Base-by-base conservation (phyloP, 2,329 filamentous ascomycete species). In the Paecilomyces dactylethromorphus region DNA sequence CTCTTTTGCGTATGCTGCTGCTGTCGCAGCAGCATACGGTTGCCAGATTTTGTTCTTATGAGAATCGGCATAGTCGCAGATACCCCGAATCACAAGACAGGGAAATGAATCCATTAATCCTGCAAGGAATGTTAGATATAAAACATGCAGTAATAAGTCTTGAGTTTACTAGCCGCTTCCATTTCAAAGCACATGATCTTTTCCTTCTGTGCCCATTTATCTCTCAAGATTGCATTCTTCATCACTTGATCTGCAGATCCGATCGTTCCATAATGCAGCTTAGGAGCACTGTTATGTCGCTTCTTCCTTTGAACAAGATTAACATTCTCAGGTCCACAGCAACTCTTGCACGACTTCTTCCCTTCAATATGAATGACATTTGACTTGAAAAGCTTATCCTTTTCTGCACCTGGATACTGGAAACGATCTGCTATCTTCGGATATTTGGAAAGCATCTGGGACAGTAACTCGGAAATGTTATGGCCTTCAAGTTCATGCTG, bases 241-340 rank as follows among this genome's bases (percentile, higher is more conserved):
- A 66, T 62, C 6, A 67, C 11, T 31, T 52, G 35, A 52, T 66
- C 62, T 7, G 45, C 65, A 4, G 65, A 65, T 12, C 59, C 63
- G 54, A 66, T 63, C 3, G 56, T 15, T 3, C 65, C 65, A 57
- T 65, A 65, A 55, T 65, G 64, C 8, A 66, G 24, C 24, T 26
- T 5, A 26, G 24, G 24, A 26, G 24, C 24, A 26, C 24, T 26
- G 5, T 26, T 3, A 26, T 3, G 24, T 26, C 24, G 5, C 24
- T 5, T 26, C 5, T 26, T 26, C 5, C 24, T 3, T 26, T 5
- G 54, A 13, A 31, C 13, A 3, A 53, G 55, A 45, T 45, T 45
- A 2, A 2, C 35, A 45, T 45, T 8, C 2, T 8, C 12, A 8
- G 35, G 35, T 18, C n/a, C 18, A 39, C 54, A 21, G 12, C 45